phyloP scores from a whole-genome alignment of 2,329 filamentous ascomycete genomes.

The Pseudocercospora macadamiae region DNA sequence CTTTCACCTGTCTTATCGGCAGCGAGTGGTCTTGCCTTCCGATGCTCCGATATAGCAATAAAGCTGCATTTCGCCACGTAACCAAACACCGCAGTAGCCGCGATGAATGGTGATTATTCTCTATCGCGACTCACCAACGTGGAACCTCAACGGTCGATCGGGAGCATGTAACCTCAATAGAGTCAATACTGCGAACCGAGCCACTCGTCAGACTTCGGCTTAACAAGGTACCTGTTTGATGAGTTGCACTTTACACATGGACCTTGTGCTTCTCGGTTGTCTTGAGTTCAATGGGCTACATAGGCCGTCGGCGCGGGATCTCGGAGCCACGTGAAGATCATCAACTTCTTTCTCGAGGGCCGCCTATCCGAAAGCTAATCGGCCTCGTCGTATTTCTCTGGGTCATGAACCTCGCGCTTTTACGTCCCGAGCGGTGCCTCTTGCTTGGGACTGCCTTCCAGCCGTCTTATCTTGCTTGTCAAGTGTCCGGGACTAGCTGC shows the following conservation, averaged over 20 bases:
- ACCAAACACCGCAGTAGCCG: neutral
- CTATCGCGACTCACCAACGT: neutral
- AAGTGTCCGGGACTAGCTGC: neutral
- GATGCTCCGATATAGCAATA: neutral
- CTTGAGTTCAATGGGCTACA: neutral
- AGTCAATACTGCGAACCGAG: constrained; percentile 1
- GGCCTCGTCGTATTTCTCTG: neutral
- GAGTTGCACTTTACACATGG: neutral
- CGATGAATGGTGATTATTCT: neutral
- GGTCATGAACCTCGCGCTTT: neutral
- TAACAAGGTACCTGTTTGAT: neutral
- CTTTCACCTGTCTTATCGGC: neutral
- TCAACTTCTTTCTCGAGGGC: neutral
- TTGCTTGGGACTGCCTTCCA: neutral
- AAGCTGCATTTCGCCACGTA: constrained; percentile 1
- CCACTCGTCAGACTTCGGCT: neutral
- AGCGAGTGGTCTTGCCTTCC: neutral
- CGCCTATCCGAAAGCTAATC: constrained; percentile 10
- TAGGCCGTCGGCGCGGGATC: neutral
- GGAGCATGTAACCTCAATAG: neutral
- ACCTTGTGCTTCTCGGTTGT: neutral
- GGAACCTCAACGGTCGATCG: neutral
- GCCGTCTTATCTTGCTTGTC: neutral
- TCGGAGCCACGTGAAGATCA: constrained; percentile 5
- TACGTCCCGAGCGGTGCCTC: neutral